Base-by-base conservation (phyloP, 202 grass and related monocot genomes). In the Miscanthus sacchariflorus region DNA sequence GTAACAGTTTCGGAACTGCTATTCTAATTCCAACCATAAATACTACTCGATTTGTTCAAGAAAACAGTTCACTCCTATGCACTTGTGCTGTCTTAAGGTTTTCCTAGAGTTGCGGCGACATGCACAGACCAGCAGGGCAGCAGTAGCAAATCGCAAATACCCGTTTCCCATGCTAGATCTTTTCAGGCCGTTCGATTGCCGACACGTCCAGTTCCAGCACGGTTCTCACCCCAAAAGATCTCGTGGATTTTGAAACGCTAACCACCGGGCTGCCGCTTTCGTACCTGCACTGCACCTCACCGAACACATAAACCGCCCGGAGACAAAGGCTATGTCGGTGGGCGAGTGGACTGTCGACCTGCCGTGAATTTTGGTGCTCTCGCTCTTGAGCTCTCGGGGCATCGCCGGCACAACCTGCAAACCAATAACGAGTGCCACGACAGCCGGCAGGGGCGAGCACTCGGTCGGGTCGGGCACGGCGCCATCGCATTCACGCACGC, bases 301-400 rank as follows among this genome's bases (percentile, higher is more conserved):
- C 68, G 63, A 38, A 49, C 87, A 3, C 75, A 17, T 12, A 23
- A 19, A 33, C 1, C 13, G 28, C 4, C 42, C 67, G 67, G 40
- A 40, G 6, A 46, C 49, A 23, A 39, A 25, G 5, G 71, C 9
- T 23, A 39, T 58, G 73, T 83, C 74, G 74, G 81, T 83, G 66
- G 44, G 75, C 75, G 73, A 63, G 24, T 61, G 2, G 86, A 68
- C 72, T 2, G 70, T 36, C 23, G 45, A 83, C 52, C 81, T 45
- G 81, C 69, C 36, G 38, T 21, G 35, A 2, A 44, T 15, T 5
- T 40, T 43, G 50, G n/a, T 44, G 21, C 5, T 18, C 13, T 5
- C 33, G 48, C n/a, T 2, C 54, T 40, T 40, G 2, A 9, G 30
- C 2, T 39, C 43, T 23, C 66, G 30, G 30, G 79, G 18, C 15